Evolutionary conservation across 2,329 filamentous ascomycete genomes (phyloP).

Genomic region (Alternaria arbusti): DNA sequence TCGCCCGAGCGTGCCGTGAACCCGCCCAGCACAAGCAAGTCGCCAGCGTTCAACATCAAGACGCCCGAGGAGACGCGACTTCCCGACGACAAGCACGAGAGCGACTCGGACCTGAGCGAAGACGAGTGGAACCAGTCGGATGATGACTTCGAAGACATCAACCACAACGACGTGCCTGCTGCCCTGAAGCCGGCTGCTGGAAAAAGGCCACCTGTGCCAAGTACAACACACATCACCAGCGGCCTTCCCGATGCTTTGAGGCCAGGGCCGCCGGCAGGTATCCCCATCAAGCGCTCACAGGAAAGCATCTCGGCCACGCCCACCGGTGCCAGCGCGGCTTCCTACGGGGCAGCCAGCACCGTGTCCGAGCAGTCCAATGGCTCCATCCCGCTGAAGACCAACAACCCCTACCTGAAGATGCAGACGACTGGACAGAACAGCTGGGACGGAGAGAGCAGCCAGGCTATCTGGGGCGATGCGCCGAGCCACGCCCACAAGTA

Average conservation of each 20-base stretch:
- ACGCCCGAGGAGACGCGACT: conserved; percentile 31
- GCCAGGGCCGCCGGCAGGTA: conserved; percentile 40
- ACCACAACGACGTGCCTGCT: conserved; percentile 41
- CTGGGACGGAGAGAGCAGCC: conserved; percentile 46
- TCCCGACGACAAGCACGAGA: conserved; percentile 29
- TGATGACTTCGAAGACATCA: conserved; percentile 41
- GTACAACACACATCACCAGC: conserved; percentile 12
- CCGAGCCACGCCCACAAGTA: conserved; percentile 34
- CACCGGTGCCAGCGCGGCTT: conserved; percentile 36
- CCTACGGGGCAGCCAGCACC: conserved; percentile 39
- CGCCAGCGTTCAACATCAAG: conserved; percentile 51
- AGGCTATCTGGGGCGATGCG: conserved; percentile 48
- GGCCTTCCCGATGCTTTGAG: conserved; percentile 40
- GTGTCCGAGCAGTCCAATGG: conserved; percentile 34
- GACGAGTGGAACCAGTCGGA: conserved; percentile 46
- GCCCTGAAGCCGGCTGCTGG: conserved; percentile 45
- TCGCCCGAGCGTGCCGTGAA: conserved; percentile 30
- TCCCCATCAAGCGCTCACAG: conserved; percentile 37
- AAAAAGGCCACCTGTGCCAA: conserved; percentile 28
- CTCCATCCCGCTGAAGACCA: conserved; percentile 47
- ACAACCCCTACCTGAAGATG: conserved; percentile 54
- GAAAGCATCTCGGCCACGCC: conserved; percentile 39
- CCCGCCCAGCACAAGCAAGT: conserved; percentile 43
- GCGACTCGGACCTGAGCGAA: conserved; percentile 40
- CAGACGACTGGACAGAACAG: conserved; percentile 46